Conservation (phyloP, 73 alveolate genomes). For the Paramecium primaurelia region DNA sequence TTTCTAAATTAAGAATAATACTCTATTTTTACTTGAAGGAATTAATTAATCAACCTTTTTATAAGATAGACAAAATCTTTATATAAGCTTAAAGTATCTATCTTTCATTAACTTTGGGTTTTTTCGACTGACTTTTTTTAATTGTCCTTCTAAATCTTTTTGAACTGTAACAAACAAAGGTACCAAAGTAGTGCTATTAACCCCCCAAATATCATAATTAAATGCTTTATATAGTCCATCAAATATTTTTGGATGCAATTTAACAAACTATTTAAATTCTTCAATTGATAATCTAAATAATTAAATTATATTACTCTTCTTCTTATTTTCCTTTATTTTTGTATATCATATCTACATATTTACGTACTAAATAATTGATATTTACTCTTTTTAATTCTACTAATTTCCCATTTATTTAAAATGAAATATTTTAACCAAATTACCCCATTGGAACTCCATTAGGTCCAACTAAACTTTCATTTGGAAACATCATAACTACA, state of each 20-base stretch:
- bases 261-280: conserved; percentile 31
- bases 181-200: background rate
- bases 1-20: background rate
- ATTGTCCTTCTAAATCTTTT: background rate
- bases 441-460: conserved; percentile 32
- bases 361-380: background rate
- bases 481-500: conserved; percentile 31
- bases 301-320: background rate
- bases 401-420: background rate
- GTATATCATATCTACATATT: conserved; percentile 17
- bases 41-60: background rate
- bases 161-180: background rate
- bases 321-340: background rate
- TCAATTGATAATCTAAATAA: background rate
- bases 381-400: conserved; percentile 8
- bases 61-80: background rate
- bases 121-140: background rate
- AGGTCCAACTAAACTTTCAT: background rate
- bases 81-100: background rate
- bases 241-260: conserved; percentile 21
- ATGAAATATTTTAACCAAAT: conserved; percentile 18
- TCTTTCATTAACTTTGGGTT: background rate
- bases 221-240: conserved; percentile 30
- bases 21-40: background rate
- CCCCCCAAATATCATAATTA: conserved; percentile 38